Evolutionary conservation across 148 eudicot genomes (phyloP).

Genomic region (Linanthus parryae): DNA sequence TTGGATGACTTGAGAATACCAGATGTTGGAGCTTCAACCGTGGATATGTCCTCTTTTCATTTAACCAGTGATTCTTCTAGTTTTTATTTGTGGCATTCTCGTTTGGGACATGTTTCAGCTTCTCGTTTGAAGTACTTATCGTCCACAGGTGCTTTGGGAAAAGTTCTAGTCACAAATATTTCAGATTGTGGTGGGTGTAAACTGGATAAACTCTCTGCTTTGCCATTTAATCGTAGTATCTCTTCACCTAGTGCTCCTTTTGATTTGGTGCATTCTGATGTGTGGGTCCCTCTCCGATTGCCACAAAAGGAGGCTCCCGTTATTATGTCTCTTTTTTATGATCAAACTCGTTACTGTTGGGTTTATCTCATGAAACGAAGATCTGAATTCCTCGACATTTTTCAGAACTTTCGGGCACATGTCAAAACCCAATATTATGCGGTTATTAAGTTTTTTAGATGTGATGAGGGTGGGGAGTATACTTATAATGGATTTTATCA

Average conservation of each 20-base stretch:
- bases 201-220: background rate
- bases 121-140: too few relatives aligned
- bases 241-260: background rate
- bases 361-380: background rate
- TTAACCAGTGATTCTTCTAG: too few relatives aligned
- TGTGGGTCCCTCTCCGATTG: background rate
- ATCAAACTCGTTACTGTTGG: background rate
- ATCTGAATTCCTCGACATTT: too few relatives aligned
- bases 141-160: background rate
- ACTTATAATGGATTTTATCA: background rate
- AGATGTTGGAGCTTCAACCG: too few relatives aligned
- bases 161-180: background rate
- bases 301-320: too few relatives aligned
- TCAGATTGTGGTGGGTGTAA: background rate
- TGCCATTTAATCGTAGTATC: background rate
- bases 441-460: background rate
- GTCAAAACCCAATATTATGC: background rate
- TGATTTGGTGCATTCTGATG: background rate
- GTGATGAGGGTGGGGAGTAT: slow-evolving; percentile 1
- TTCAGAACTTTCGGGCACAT: background rate
- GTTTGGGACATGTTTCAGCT: too few relatives aligned
- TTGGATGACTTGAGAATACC: too few relatives aligned
- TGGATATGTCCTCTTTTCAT: too few relatives aligned
- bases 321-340: too few relatives aligned
- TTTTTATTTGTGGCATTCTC: too few relatives aligned